Evolutionary conservation across 139 green algal genomes (phyloP).

Genomic region (Ulvella scutata): DNA sequence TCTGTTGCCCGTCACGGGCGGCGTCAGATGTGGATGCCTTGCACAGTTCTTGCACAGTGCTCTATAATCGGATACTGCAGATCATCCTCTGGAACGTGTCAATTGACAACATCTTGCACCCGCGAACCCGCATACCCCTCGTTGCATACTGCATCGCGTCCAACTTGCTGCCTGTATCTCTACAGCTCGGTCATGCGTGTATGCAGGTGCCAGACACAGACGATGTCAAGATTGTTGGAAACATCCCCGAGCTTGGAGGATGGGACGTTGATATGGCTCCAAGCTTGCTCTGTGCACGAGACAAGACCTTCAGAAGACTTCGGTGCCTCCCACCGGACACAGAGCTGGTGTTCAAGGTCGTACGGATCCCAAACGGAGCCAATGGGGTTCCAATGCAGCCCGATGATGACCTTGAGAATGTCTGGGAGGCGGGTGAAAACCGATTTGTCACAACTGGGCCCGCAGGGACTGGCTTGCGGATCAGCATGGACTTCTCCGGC

Average conservation of each 20-base stretch:
- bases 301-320: neutral
- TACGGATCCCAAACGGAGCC: no score
- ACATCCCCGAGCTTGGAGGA: neutral
- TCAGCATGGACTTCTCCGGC: neutral
- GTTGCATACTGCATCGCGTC: no score
- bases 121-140: no score
- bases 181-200: no score
- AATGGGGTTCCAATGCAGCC: neutral
- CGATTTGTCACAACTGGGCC: neutral
- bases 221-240: constrained; percentile 1
- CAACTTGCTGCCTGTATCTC: no score
- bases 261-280: neutral
- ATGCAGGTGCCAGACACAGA: neutral
- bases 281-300: constrained; percentile 5
- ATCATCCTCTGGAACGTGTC: no score
- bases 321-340: neutral
- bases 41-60: no score
- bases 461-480: neutral
- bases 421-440: neutral
- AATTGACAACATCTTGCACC: no score
- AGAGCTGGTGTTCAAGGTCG: neutral
- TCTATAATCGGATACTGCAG: no score
- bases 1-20: no score
- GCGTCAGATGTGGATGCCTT: no score
- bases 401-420: neutral